Evolutionary conservation across 2,329 filamentous ascomycete genomes (phyloP), one percentile per base, ranked within the genome.

Genomic region (Beauveria sp.): DNA sequence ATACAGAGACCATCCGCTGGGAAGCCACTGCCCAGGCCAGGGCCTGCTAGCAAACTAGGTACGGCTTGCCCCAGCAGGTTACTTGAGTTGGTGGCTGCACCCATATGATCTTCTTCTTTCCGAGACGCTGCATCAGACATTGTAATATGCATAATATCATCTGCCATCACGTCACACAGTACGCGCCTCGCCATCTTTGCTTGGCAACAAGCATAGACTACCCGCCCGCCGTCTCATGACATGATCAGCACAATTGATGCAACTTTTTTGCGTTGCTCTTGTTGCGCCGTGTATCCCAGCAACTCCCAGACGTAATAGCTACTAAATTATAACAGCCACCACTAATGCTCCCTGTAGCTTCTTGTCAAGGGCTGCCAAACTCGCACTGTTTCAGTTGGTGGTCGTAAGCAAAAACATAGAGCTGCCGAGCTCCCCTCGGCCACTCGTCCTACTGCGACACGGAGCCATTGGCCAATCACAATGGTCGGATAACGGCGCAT

Each of bases 391-490:
- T 58, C 55, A 58, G 34, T 58, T 42, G 34, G 20, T 26, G 24
- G 20, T 46, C n/a, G 28, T 22, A 22, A 26, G 22, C 8, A 55
- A 14, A 28, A 20, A 8, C 7, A 2, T 9, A 26, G 38, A 18
- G 34, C 34, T 38, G 34, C 24, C 24, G 24, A n/a, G 22, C 20
- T 34, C 26, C 7, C 22, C 24, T 26, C 24, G 34, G 38, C 34
- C 47, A 26, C 56, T 51, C 47, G 38, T 59, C 57, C n/a, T 18
- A n/a, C 28, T 40, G n/a, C 12, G 9, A n/a, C 24, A n/a, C 26
- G 10, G 38, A 60, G 57, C 53, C 45, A 57, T 61, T 61, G 60
- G 40, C 60, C 60, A 61, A 61, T 61, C 60, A 61, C 28, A 42
- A n/a, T 20, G 18, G 16, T 30, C 53, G 53, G 60, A 61, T 61